Conservation (phyloP, 2,329 filamentous ascomycete species). For the Pseudopyricularia javanii region DNA sequence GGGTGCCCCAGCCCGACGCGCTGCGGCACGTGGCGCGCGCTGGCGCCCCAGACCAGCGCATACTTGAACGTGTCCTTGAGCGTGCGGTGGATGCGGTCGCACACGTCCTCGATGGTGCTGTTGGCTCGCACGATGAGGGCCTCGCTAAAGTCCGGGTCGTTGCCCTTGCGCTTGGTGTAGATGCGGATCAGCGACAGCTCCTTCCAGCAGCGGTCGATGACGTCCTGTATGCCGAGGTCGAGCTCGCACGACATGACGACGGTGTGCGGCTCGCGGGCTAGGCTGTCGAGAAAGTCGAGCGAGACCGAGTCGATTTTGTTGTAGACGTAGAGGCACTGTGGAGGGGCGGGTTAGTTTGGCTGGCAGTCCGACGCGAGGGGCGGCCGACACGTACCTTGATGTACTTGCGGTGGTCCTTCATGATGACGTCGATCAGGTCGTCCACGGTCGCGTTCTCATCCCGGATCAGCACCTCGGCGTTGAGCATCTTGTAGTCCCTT, state of each 20-base stretch:
- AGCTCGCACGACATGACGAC: constrained; percentile 97
- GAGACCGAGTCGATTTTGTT: constrained; percentile 98
- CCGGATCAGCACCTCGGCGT: constrained; percentile 89
- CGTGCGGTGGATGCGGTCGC: constrained; percentile 84
- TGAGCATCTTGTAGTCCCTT: constrained; percentile 96
- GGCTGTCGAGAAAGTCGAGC: constrained; percentile 81
- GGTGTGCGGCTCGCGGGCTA: constrained; percentile 86
- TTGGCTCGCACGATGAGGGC: constrained; percentile 84
- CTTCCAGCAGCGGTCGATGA: constrained; percentile 90
- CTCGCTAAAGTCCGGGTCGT: constrained; percentile 80
- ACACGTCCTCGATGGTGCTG: constrained; percentile 91
- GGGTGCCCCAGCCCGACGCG: constrained; percentile 75
- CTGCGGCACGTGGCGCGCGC: constrained; percentile 88
- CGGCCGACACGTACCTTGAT: constrained; percentile 41
- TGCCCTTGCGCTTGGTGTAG: constrained; percentile 93
- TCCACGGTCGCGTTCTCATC: constrained; percentile 94
- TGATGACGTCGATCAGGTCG: constrained; percentile 98
- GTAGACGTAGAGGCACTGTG: constrained; percentile 78
- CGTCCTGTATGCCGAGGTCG: constrained; percentile 83
- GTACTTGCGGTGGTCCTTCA: constrained; percentile 98
- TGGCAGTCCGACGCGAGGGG: not conserved
- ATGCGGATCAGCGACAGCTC: constrained; percentile 82
- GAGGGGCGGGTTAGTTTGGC: not conserved
- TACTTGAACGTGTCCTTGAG: constrained; percentile 99
- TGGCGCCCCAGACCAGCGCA: constrained; percentile 93